A percentile compares a stretch with the other conserved stretches of the same genome.
Conservation (phyloP, 768 basidiomycete species). For the Agrocybe pediades region DNA sequence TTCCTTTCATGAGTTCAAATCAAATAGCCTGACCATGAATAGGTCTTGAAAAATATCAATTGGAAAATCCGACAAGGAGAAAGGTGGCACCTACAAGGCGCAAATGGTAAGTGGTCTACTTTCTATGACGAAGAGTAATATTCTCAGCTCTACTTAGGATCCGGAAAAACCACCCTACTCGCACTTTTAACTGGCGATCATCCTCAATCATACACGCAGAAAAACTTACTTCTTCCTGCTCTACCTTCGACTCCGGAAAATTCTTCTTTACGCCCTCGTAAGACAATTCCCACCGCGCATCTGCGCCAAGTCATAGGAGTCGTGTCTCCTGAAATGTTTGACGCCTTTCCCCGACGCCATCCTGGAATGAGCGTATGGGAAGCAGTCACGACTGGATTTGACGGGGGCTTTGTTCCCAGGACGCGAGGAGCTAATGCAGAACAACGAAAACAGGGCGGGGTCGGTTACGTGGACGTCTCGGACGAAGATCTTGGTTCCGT, state of each 20-base stretch:
- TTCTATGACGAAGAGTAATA: not conserved
- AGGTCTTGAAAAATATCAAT: constrained; percentile 77
- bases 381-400: constrained; percentile 86
- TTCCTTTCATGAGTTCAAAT: not conserved
- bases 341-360: constrained; percentile 80
- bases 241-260: not conserved
- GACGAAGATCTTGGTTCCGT: constrained; percentile 24
- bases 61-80: constrained; percentile 87
- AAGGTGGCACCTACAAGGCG: constrained; percentile 87
- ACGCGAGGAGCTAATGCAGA: constrained; percentile 12
- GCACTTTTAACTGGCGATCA: constrained; percentile 92
- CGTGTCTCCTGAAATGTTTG: constrained; percentile 87
- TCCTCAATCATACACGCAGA: constrained; percentile 88
- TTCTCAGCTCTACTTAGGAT: constrained; percentile 49
- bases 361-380: constrained; percentile 71
- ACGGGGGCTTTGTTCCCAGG: constrained; percentile 72
- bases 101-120: constrained; percentile 62
- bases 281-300: constrained; percentile 64
- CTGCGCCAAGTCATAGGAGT: constrained; percentile 74
- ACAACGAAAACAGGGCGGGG: constrained; percentile 41
- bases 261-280: constrained; percentile 59
- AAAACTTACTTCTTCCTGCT: constrained; percentile 36
- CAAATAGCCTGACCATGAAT: not conserved
- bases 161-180: constrained; percentile 93
- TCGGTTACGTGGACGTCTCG: constrained; percentile 42